Percentiles rank a stretch among this genome's conserved stretches.
Evolutionary conservation across 208 protist species (phyloP).

Genomic region (Crithidia mellificae): DNA sequence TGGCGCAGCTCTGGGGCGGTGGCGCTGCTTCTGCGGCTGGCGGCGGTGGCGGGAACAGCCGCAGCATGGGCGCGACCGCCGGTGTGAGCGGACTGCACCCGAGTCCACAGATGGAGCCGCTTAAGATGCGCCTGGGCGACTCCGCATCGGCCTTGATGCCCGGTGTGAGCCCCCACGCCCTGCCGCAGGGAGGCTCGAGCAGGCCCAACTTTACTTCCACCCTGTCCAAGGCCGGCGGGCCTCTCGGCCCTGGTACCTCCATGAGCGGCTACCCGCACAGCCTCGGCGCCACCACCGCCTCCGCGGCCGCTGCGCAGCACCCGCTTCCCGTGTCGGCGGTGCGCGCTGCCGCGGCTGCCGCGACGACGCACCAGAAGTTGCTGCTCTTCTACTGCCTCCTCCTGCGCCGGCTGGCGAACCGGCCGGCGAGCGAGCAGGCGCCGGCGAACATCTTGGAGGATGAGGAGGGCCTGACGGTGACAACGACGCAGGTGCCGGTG

Average conservation of each 20-base stretch:
- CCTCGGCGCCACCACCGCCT: neutral
- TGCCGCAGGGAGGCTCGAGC: neutral
- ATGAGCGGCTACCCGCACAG: constrained; percentile 2
- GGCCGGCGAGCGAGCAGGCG: constrained; percentile 9
- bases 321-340: constrained; percentile 2
- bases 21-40: neutral
- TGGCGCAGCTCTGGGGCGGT: constrained; percentile 22
- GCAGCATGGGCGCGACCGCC: neutral
- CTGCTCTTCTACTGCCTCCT: constrained; percentile 57
- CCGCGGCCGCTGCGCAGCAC: neutral
- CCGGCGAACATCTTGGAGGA: constrained; percentile 1
- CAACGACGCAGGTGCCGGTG: constrained; percentile 27
- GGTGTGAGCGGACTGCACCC: neutral
- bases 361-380: constrained; percentile 39
- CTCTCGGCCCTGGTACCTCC: constrained; percentile 1
- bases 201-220: constrained; percentile 16
- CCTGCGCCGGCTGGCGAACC: constrained; percentile 31
- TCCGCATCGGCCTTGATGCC: constrained; percentile 16
- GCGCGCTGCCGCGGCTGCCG: constrained; percentile 19
- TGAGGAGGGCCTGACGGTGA: constrained; percentile 4
- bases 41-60: constrained; percentile 1
- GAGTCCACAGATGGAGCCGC: constrained; percentile 14
- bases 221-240: constrained; percentile 14
- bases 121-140: constrained; percentile 17
- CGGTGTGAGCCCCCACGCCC: constrained; percentile 6